Conservation (phyloP, 1,284 basidiomycete genomes). For the Boletus mariae region DNA sequence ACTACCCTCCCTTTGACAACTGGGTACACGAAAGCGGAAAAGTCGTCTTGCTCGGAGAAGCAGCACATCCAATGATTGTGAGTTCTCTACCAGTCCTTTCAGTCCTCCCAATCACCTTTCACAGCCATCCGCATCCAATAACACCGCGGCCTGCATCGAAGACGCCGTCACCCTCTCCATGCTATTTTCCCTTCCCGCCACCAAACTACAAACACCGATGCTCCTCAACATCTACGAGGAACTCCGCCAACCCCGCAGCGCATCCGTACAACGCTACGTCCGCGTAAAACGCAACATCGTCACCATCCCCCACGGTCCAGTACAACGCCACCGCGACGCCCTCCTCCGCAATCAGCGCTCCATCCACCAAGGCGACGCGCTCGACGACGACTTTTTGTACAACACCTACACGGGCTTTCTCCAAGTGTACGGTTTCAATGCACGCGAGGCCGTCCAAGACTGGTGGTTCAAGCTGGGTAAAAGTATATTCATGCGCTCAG, state of each 20-base stretch:
- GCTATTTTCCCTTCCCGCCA: slow-evolving; percentile 43
- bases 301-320: slow-evolving; percentile 37
- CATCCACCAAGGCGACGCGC: slow-evolving; percentile 32
- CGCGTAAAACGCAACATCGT: slow-evolving; percentile 40
- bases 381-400: slow-evolving; percentile 38
- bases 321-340: slow-evolving; percentile 40
- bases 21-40: slow-evolving; percentile 47
- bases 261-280: slow-evolving; percentile 36
- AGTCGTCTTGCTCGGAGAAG: slow-evolving; percentile 48
- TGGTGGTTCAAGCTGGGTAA: slow-evolving; percentile 49
- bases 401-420: slow-evolving; percentile 41
- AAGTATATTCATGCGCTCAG: slow-evolving; percentile 20
- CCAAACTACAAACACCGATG: slow-evolving; percentile 39
- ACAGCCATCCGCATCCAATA: slow-evolving; percentile 40
- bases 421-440: slow-evolving; percentile 38
- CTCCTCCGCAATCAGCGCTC: slow-evolving; percentile 32
- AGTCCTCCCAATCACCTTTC: background rate
- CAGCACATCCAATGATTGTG: slow-evolving; percentile 49
- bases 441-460: slow-evolving; percentile 42
- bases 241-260: slow-evolving; percentile 43
- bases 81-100: slow-evolving; percentile 7
- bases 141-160: slow-evolving; percentile 42
- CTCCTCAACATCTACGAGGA: slow-evolving; percentile 50
- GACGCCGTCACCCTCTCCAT: slow-evolving; percentile 51
- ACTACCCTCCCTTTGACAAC: slow-evolving; percentile 37